These are phyloP conservation scores for Phellopilus nigrolimitatus DNA, from an alignment of 1,284 basidiomycete genomes.

Conservation along the genomic window DNA sequence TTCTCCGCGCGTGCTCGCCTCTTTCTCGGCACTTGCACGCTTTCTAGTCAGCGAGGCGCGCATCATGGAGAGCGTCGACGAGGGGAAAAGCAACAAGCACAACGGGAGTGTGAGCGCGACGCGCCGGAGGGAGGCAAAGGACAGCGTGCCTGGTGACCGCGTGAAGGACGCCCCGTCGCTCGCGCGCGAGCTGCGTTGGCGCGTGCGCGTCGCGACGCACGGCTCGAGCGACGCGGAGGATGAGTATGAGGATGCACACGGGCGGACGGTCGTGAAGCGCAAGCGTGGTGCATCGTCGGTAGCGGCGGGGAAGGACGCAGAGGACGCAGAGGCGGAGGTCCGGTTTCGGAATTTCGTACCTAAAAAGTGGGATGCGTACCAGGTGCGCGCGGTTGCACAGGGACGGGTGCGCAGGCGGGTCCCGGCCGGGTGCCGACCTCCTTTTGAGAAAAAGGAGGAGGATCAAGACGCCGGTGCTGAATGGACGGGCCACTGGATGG, in stretches of 20 bases:
- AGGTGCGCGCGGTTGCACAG: conserved; percentile 39
- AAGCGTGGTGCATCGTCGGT: conserved; percentile 41
- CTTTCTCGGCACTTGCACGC: conserved; percentile 63
- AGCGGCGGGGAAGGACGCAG: conserved; percentile 25
- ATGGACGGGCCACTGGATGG: conserved; percentile 36
- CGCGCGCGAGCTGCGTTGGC: conserved; percentile 80
- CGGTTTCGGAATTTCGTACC: conserved; percentile 65
- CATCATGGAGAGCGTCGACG: conserved; percentile 60
- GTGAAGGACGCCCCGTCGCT: conserved; percentile 74
- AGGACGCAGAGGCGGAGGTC: conserved; percentile 27
- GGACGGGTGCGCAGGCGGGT: conserved; percentile 28
- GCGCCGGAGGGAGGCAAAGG: conserved; percentile 64
- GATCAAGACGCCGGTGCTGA: conserved; percentile 27
- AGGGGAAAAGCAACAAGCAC: conserved; percentile 32
- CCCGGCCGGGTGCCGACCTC: conserved; percentile 34
- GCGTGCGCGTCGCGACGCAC: conserved; percentile 62
- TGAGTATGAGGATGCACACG: conserved; percentile 25
- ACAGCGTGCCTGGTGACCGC: conserved; percentile 75
- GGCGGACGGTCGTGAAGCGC: conserved; percentile 42
- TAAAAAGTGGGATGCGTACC: conserved; percentile 53
- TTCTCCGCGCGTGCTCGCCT: conserved; percentile 61
- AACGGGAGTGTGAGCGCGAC: conserved; percentile 20
- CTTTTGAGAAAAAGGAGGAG: not conserved
- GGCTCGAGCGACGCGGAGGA: conserved; percentile 66
- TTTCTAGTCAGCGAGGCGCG: conserved; percentile 79